phyloP scores from a whole-genome alignment of 768 basidiomycete species.

The Tricholomella constricta region DNA sequence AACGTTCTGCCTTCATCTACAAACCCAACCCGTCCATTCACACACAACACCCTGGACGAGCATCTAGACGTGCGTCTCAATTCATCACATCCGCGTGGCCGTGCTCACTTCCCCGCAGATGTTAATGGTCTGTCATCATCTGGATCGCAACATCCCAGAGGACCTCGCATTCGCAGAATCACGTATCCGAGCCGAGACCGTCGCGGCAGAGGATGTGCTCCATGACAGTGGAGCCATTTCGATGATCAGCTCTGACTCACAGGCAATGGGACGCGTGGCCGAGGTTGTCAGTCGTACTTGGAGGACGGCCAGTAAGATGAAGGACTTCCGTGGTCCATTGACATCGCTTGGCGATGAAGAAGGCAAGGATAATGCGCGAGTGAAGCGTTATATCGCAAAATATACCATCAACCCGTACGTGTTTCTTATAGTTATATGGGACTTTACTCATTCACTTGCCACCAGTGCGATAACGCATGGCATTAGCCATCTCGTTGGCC shows the following conservation, averaged over 20 bases:
- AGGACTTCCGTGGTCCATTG: conserved; percentile 75
- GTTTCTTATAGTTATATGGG: background rate
- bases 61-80: conserved; percentile 81
- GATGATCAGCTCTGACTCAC: conserved; percentile 95
- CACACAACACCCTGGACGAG: conserved; percentile 91
- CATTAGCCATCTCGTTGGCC: conserved; percentile 84
- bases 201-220: conserved; percentile 95
- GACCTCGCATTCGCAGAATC: conserved; percentile 97
- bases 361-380: conserved; percentile 81
- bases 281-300: conserved; percentile 93
- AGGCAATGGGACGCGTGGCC: conserved; percentile 98
- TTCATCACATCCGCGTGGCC: background rate
- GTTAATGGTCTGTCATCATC: conserved; percentile 99
- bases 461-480: conserved; percentile 93
- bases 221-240: conserved; percentile 93
- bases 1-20: conserved; percentile 97
- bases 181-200: conserved; percentile 93
- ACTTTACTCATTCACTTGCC: background rate
- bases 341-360: conserved; percentile 65
- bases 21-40: conserved; percentile 93
- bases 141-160: conserved; percentile 88
- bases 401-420: conserved; percentile 97
- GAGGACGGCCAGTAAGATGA: conserved; percentile 97
- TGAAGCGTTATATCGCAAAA: conserved; percentile 94
- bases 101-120: conserved; percentile 56